These are phyloP conservation scores for Falciphora oryzae DNA, from an alignment of 2,329 filamentous ascomycete genomes.

Conservation along the genomic window DNA sequence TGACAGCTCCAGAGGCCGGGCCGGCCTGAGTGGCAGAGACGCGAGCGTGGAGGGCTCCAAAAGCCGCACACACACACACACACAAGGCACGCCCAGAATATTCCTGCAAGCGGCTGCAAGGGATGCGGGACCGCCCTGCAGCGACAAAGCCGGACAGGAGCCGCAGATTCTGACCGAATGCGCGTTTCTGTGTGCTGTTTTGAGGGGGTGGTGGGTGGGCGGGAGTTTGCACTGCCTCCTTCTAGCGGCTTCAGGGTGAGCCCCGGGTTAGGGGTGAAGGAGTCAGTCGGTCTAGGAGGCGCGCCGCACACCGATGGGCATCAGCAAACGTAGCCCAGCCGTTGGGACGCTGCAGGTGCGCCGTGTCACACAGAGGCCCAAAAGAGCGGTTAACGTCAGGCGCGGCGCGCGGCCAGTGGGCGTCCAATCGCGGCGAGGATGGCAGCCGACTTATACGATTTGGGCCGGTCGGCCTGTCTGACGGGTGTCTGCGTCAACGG, in stretches of 20 bases:
- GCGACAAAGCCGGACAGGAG: not conserved
- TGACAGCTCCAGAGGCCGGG: not conserved
- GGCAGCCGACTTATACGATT: conserved; percentile 1
- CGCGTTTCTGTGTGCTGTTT: not conserved
- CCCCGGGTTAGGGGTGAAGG: not conserved
- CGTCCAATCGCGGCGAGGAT: not conserved
- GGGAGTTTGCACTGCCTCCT: not conserved
- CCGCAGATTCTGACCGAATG: not conserved
- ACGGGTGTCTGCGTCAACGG: not conserved
- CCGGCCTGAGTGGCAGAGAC: not conserved
- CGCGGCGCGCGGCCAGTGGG: not conserved
- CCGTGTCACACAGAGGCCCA: not conserved
- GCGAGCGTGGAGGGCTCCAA: not conserved
- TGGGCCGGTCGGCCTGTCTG: not conserved
- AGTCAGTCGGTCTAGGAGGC: not conserved
- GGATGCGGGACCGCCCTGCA: not conserved
- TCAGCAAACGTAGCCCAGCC: not conserved
- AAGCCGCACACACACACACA: not conserved
- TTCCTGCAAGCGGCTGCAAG: not conserved
- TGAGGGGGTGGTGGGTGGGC: not conserved
- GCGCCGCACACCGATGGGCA: not conserved
- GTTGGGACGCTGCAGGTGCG: not conserved
- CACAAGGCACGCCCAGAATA: not conserved
- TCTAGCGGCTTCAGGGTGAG: not conserved
- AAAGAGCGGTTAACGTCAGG: not conserved